These are phyloP conservation scores for Manihot esculenta DNA, from an alignment of 441 rosid species.

Conservation along the genomic window DNA sequence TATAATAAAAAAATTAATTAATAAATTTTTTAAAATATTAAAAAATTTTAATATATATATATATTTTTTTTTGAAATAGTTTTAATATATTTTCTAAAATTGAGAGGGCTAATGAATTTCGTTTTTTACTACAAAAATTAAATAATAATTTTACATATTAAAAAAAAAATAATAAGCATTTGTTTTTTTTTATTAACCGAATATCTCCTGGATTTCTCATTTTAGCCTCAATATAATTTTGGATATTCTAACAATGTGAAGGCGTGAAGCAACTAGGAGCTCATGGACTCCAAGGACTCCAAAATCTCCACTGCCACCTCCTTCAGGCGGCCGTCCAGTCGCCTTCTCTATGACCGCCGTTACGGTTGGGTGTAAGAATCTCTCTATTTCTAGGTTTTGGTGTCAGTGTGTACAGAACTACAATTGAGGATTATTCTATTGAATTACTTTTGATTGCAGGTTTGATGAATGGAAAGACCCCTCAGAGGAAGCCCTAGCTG, in stretches of 20 bases:
- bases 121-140: too few relatives aligned
- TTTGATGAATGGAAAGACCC: conserved; percentile 66
- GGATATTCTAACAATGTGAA: not conserved
- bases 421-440: not conserved
- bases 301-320: conserved; percentile 1
- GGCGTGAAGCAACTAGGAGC: not conserved
- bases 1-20: too few relatives aligned
- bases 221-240: too few relatives aligned
- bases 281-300: conserved; percentile 9
- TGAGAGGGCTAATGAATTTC: too few relatives aligned
- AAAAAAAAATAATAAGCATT: too few relatives aligned
- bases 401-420: not conserved
- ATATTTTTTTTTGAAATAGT: too few relatives aligned
- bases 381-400: not conserved
- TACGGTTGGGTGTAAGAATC: conserved; percentile 58
- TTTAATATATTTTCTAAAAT: too few relatives aligned
- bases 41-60: too few relatives aligned
- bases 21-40: too few relatives aligned
- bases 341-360: conserved; percentile 56
- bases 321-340: conserved; percentile 25
- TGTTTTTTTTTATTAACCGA: too few relatives aligned
- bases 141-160: too few relatives aligned
- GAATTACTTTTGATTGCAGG: conserved; percentile 24
- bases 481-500: conserved; percentile 58
- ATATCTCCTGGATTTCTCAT: too few relatives aligned